A percentile compares a stretch with the other conserved stretches of the same genome.
Conservation (phyloP, 345 rosid genomes). For the Pelargonium nanum region DNA sequence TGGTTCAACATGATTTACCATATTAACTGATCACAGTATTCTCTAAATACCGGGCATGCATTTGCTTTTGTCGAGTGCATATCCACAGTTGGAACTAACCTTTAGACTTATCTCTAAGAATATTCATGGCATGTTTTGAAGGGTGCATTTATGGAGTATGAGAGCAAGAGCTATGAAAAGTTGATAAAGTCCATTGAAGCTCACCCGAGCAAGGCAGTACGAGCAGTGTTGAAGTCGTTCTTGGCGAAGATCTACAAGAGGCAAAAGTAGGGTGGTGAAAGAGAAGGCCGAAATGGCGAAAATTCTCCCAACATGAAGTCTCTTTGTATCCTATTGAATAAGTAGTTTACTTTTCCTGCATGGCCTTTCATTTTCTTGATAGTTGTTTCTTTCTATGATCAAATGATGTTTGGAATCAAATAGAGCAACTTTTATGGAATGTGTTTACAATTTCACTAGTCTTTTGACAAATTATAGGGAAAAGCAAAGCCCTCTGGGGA, state of each 20-base stretch:
- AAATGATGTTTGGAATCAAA: too few relatives aligned
- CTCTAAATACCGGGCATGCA: background rate
- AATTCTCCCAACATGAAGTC: background rate
- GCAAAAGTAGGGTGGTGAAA: constrained; percentile 27
- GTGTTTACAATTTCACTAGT: too few relatives aligned
- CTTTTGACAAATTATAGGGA: too few relatives aligned
- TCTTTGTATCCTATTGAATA: background rate
- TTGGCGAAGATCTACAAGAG: constrained; percentile 86
- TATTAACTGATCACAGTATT: too few relatives aligned
- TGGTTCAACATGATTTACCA: too few relatives aligned
- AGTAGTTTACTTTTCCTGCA: too few relatives aligned
- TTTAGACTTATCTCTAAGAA: background rate
- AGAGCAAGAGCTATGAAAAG: constrained; percentile 66
- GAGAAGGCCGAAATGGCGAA: background rate
- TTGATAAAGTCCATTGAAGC: constrained; percentile 49
- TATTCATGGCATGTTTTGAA: constrained; percentile 6
- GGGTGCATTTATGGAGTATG: constrained; percentile 61
- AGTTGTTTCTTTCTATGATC: too few relatives aligned
- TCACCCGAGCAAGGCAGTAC: constrained; percentile 61
- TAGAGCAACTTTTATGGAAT: too few relatives aligned
- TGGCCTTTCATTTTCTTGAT: too few relatives aligned
- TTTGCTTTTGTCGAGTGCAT: background rate
- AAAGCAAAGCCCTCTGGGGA: too few relatives aligned
- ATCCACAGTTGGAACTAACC: background rate
- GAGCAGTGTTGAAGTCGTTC: constrained; percentile 76